Evolutionary conservation across 2,329 filamentous ascomycete species (phyloP).

Genomic region (Coleophoma crateriformis): DNA sequence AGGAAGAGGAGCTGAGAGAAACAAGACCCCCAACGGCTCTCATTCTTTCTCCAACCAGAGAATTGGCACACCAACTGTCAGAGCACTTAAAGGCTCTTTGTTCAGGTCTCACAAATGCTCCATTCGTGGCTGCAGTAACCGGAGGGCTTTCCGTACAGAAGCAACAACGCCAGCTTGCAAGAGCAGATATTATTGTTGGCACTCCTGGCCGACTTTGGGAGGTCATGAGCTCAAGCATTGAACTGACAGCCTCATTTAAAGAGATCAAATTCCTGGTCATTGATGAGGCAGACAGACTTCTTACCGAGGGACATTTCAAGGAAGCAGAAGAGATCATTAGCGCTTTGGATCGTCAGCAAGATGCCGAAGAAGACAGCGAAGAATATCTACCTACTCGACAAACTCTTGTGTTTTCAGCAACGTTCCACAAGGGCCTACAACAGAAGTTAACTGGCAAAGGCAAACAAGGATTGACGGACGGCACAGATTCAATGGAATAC

Average conservation of each 20-base stretch:
- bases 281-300: conserved; percentile 87
- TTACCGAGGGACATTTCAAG: conserved; percentile 93
- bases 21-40: conserved; percentile 61
- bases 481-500: conserved; percentile 86
- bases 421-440: conserved; percentile 86
- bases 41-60: conserved; percentile 85
- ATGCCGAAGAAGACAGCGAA: conserved; percentile 41
- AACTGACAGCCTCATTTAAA: conserved; percentile 65
- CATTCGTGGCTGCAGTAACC: conserved; percentile 81
- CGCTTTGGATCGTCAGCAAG: conserved; percentile 63
- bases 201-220: conserved; percentile 95
- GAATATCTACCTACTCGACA: conserved; percentile 53
- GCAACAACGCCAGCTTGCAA: conserved; percentile 77
- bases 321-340: conserved; percentile 85
- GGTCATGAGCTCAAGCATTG: conserved; percentile 71
- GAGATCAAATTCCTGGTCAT: conserved; percentile 78
- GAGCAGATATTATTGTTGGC: conserved; percentile 87
- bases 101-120: conserved; percentile 49
- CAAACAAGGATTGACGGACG: conserved; percentile 55
- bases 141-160: conserved; percentile 93
- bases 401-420: conserved; percentile 94
- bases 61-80: conserved; percentile 86
- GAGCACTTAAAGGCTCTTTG: conserved; percentile 77
- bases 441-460: conserved; percentile 79
- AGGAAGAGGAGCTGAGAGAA: conserved; percentile 30